Evolutionary conservation across 1,284 basidiomycete species (phyloP).

Genomic region (Sporisorium scitamineum): DNA sequence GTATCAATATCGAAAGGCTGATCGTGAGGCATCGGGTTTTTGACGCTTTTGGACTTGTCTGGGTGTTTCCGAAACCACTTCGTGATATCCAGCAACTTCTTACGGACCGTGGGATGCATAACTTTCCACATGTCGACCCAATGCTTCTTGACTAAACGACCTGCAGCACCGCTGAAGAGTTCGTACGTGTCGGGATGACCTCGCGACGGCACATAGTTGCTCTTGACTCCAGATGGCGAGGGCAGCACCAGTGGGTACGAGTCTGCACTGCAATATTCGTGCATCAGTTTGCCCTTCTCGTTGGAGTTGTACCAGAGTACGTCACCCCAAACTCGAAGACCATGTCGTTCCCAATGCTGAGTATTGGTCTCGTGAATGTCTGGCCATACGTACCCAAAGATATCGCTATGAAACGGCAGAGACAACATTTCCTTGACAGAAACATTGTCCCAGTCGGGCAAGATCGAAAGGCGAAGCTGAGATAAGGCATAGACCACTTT

Average conservation of each 20-base stretch:
- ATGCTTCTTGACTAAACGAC: not conserved
- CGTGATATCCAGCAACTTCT: not conserved
- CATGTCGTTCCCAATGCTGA: conserved; percentile 2
- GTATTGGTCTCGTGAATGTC: not conserved
- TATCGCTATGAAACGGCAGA: conserved; percentile 2
- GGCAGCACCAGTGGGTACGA: not conserved
- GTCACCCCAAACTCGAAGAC: conserved; percentile 9
- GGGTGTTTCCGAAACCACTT: conserved; percentile 11
- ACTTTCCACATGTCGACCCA: not conserved
- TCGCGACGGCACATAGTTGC: not conserved
- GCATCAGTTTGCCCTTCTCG: conserved; percentile 2
- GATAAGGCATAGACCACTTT: not conserved
- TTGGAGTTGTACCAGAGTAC: conserved; percentile 10
- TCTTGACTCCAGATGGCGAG: not conserved
- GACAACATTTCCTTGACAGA: conserved; percentile 7
- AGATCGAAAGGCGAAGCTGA: not conserved
- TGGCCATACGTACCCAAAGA: not conserved
- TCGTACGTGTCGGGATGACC: not conserved
- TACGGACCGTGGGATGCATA: not conserved
- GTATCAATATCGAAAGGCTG: too few species aligned
- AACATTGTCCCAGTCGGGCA: conserved; percentile 14
- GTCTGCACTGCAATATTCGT: not conserved
- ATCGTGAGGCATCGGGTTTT: conserved; percentile 12
- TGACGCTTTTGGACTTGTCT: conserved; percentile 13
- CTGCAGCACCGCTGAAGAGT: not conserved